Conservation (phyloP, 306 rosid genomes). For the Pyrus communis region DNA sequence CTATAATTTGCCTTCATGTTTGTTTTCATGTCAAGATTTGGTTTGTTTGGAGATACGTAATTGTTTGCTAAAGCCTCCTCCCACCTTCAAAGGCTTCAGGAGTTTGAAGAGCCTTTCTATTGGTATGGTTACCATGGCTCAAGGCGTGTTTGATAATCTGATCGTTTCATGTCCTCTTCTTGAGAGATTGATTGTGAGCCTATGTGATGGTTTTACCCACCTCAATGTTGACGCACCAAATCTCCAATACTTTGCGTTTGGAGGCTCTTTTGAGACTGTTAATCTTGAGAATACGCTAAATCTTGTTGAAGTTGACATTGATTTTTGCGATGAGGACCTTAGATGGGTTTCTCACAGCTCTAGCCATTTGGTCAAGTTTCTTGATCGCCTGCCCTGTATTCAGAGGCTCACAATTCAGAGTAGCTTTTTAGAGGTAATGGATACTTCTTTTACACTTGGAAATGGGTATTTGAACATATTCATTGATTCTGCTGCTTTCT, state of each 20-base stretch:
- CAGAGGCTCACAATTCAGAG: constrained; percentile 5
- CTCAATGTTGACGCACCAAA: not conserved
- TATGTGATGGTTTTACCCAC: not conserved
- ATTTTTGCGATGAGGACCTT: not conserved
- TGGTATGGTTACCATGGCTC: constrained; percentile 34
- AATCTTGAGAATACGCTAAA: constrained; percentile 34
- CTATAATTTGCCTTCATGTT: constrained; percentile 36
- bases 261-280: constrained; percentile 33
- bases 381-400: constrained; percentile 30
- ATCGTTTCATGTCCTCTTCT: not conserved
- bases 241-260: constrained; percentile 15
- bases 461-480: not conserved
- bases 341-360: too few relatives aligned
- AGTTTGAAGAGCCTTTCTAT: constrained; percentile 47
- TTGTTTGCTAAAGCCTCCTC: constrained; percentile 32
- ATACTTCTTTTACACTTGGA: too few relatives aligned
- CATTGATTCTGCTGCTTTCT: not conserved
- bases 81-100: too few relatives aligned
- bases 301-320: constrained; percentile 40
- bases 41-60: constrained; percentile 33
- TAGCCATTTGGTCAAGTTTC: constrained; percentile 41
- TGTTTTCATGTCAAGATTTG: constrained; percentile 45
- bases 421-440: constrained; percentile 33
- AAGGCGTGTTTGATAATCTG: constrained; percentile 10
- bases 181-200: not conserved